Conservation (phyloP, 2,329 filamentous ascomycete genomes). For the Fusarium keratoplasticum region DNA sequence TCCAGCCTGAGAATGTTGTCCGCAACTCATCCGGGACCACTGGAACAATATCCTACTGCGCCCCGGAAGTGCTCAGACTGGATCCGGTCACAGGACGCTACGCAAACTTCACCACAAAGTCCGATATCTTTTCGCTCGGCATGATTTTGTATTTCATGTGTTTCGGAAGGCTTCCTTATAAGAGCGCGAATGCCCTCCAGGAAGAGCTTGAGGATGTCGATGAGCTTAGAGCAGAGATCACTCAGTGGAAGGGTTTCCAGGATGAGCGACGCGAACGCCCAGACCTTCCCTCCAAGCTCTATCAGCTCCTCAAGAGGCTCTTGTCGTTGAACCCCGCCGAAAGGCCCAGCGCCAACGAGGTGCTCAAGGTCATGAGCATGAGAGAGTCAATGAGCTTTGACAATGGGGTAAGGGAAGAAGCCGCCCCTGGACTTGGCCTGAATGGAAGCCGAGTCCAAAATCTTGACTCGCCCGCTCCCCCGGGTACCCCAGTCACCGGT, state of each 20-base stretch:
- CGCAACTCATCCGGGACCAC: conserved; percentile 94
- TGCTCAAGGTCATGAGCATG: conserved; percentile 83
- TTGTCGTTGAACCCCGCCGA: conserved; percentile 81
- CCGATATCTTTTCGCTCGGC: conserved; percentile 96
- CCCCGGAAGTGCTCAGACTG: conserved; percentile 86
- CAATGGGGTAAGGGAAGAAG: conserved; percentile 52
- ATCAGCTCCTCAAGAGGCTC: conserved; percentile 83
- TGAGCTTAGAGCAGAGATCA: conserved; percentile 85
- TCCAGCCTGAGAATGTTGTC: conserved; percentile 83
- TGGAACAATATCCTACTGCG: conserved; percentile 97
- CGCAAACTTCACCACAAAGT: conserved; percentile 96
- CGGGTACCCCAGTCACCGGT: conserved; percentile 63
- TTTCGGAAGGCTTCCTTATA: conserved; percentile 89
- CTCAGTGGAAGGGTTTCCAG: conserved; percentile 87
- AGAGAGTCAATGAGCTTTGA: conserved; percentile 68
- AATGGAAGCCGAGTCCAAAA: conserved; percentile 63
- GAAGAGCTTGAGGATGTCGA: conserved; percentile 95
- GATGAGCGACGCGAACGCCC: conserved; percentile 79
- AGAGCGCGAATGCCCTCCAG: conserved; percentile 83
- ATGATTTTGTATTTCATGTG: conserved; percentile 99
- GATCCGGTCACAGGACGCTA: conserved; percentile 76
- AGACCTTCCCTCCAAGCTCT: conserved; percentile 88
- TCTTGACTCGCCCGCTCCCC: conserved; percentile 64
- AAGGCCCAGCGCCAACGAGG: conserved; percentile 87
- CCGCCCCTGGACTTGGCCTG: conserved; percentile 55